Conservation (phyloP, 345 rosid species). For the Noccaea bulbosa region DNA sequence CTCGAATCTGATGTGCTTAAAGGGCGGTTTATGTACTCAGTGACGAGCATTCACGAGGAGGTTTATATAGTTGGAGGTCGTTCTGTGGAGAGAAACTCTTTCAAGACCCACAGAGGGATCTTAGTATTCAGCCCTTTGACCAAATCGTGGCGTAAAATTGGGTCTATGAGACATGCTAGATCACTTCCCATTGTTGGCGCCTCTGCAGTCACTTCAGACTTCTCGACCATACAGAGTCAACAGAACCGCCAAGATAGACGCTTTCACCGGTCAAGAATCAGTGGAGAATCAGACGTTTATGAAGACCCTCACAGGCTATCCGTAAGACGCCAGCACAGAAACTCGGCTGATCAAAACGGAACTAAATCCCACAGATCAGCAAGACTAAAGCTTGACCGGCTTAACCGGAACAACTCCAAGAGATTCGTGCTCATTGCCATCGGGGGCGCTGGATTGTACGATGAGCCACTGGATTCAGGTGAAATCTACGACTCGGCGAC, state of each 20-base stretch:
- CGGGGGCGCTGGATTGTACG: slow-evolving; percentile 85
- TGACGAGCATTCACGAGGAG: slow-evolving; percentile 73
- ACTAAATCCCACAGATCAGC: slow-evolving; percentile 56
- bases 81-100: slow-evolving; percentile 80
- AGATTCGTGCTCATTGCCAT: slow-evolving; percentile 76
- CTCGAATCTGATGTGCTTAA: slow-evolving; percentile 66
- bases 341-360: slow-evolving; percentile 59
- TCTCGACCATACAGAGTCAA: slow-evolving; percentile 53
- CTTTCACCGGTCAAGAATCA: slow-evolving; percentile 62
- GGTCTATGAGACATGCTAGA: slow-evolving; percentile 88
- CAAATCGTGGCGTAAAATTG: slow-evolving; percentile 79
- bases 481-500: slow-evolving; percentile 82
- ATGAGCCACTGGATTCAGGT: slow-evolving; percentile 91
- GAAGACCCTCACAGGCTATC: slow-evolving; percentile 98
- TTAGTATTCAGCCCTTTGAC: slow-evolving; percentile 76
- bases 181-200: slow-evolving; percentile 79
- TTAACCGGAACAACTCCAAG: slow-evolving; percentile 48
- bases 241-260: slow-evolving; percentile 77
- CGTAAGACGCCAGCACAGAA: slow-evolving; percentile 66
- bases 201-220: slow-evolving; percentile 67
- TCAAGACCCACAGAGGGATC: slow-evolving; percentile 83
- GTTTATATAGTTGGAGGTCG: slow-evolving; percentile 87
- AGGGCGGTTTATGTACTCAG: slow-evolving; percentile 90
- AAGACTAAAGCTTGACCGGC: slow-evolving; percentile 62
- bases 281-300: slow-evolving; percentile 82